Evolutionary conservation across 2,329 filamentous ascomycete genomes (phyloP), one percentile per base, ranked within the genome.

Genomic region (Talaromyces sp.): DNA sequence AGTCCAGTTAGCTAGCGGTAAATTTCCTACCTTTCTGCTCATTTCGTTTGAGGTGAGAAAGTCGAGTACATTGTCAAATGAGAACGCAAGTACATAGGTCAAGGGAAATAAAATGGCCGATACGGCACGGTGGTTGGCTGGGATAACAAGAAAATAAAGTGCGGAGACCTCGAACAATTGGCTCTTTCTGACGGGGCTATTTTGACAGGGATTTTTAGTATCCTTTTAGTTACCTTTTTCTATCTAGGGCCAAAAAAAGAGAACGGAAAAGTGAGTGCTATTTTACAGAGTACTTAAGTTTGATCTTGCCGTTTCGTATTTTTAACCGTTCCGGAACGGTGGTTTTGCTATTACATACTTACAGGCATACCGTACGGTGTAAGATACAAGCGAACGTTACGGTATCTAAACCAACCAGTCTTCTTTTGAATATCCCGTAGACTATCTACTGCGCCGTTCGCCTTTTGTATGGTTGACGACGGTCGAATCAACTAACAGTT

Each of bases 1-100:
- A 62, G 61, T 62, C 50, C 39, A 19, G 19, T 62, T 63, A 57
- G 61, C 61, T 63, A 63, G 61, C 61, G 50, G 61, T 63, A 63
- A 63, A n/a, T 57, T 56, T 47, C 9, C 17, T 43, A 5, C 11
- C 39, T 59, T 41, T 59, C 5, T 43, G 13, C 37, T 59, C 56
- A 22, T 45, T 31, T 45, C 37, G n/a, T 33, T 45, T 31, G 56
- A 33, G 54, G 37, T 22, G 39, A 41, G 15, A 25, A 37, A 27
- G 54, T 39, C 13, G n/a, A 43, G 15, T 17, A 31, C 37, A 33
- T 7, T 45, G 39, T 59, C 37, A 59, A 59, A 59, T 59, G 7
- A 25, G 22, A 59, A 39, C 13, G 56, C 37, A 41, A 56, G 33
- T 33, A 33, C 37, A 31, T 45, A 31, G 39, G 31, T 31, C 56